Conservation (phyloP, 768 basidiomycete genomes). For the Neoboletus subvelutipes region DNA sequence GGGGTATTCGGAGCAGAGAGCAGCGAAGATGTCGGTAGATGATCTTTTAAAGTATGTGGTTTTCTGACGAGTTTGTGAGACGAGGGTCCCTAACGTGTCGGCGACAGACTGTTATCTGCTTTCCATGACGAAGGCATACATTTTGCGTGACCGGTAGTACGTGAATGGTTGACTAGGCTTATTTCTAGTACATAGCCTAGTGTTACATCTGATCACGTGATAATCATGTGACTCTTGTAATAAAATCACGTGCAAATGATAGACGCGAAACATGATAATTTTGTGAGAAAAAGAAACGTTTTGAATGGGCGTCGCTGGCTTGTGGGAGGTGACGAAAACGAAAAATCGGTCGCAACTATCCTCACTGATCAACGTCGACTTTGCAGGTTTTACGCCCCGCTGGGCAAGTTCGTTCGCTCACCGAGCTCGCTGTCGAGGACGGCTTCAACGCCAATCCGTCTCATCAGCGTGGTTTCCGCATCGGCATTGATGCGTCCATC, state of each 20-base stretch:
- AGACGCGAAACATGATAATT: background rate
- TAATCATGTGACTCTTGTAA: constrained; percentile 1
- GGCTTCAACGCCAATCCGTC: constrained; percentile 70
- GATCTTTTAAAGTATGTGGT: constrained; percentile 79
- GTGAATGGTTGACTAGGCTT: no score
- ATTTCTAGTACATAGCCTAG: no score
- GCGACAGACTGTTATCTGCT: constrained; percentile 58
- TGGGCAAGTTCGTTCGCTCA: constrained; percentile 68
- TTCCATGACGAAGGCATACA: constrained; percentile 77
- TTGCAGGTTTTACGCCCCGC: constrained; percentile 67
- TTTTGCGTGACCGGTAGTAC: constrained; percentile 46
- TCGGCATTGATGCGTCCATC: constrained; percentile 84
- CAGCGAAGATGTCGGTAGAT: constrained; percentile 91
- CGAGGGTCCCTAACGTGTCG: background rate
- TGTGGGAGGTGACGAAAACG: constrained; percentile 45
- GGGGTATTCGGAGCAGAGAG: constrained; percentile 73
- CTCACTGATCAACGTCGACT: constrained; percentile 7
- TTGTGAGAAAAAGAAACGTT: background rate
- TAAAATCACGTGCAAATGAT: constrained; percentile 2
- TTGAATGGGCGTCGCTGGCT: constrained; percentile 48
- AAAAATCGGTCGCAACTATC: constrained; percentile 2
- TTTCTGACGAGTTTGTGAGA: background rate
- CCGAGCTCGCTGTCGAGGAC: constrained; percentile 70
- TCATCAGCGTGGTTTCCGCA: constrained; percentile 67
- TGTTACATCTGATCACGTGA: background rate